These are phyloP conservation scores for Talaromyces marneffei DNA, from an alignment of 2,329 filamentous ascomycete species.

Conservation along the genomic window DNA sequence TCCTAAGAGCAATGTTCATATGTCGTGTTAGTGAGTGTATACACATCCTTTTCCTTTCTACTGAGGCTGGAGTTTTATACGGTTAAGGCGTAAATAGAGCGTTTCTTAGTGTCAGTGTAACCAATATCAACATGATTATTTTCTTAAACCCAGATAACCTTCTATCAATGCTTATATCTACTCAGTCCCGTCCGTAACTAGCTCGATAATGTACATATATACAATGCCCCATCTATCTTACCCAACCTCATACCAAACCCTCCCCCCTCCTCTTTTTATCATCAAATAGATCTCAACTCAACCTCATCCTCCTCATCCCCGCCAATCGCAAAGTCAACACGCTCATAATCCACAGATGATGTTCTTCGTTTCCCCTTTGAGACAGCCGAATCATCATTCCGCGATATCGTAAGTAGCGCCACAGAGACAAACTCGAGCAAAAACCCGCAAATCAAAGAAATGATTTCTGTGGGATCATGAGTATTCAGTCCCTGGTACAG, in stretches of 20 bases:
- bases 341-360: conserved; percentile 2
- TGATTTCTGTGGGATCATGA: conserved; percentile 5
- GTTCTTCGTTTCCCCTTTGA: not conserved
- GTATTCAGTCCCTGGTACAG: conserved; percentile 12
- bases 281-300: conserved; percentile 1
- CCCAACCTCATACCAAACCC: not conserved
- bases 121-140: not conserved
- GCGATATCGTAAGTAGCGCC: conserved; percentile 8
- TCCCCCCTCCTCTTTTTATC: no score
- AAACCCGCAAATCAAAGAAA: conserved; percentile 11
- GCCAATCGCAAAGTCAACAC: not conserved
- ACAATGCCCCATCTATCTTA: not conserved
- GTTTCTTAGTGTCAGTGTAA: not conserved
- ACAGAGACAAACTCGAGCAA: conserved; percentile 9
- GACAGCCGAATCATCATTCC: not conserved
- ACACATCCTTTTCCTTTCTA: no score
- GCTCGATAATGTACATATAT: not conserved
- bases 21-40: not conserved
- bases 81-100: not conserved
- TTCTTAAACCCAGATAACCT: not conserved
- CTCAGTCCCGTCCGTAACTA: not conserved
- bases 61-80: not conserved
- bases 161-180: not conserved
- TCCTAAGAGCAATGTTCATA: not conserved
- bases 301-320: conserved; percentile 1